Evolutionary conservation across 73 alveolate genomes (phyloP).

Genomic region (Halteria grandinella): DNA sequence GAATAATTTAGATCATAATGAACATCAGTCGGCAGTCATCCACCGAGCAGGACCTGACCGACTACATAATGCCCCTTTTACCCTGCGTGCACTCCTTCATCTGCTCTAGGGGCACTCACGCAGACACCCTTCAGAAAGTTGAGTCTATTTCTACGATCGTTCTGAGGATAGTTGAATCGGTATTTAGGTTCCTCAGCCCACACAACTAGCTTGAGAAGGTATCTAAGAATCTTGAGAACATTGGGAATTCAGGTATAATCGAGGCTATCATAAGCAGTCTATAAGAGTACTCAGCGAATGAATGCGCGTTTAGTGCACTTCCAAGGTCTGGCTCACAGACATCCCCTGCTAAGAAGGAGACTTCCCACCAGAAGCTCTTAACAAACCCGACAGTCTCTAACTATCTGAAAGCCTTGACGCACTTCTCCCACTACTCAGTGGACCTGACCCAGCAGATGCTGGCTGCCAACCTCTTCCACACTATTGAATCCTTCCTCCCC

Average conservation of each 20-base stretch:
- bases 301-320: too few relatives aligned
- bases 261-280: conserved; percentile 12
- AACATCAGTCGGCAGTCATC: conserved; percentile 57
- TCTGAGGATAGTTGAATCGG: conserved; percentile 33
- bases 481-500: conserved; percentile 17
- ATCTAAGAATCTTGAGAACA: background rate
- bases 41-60: conserved; percentile 52
- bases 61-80: conserved; percentile 54
- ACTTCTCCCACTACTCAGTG: conserved; percentile 18
- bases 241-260: conserved; percentile 33
- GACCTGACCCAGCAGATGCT: conserved; percentile 6
- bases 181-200: conserved; percentile 39
- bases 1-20: conserved; percentile 41
- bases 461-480: conserved; percentile 17
- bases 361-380: background rate
- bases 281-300: conserved; percentile 15
- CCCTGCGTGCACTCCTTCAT: conserved; percentile 47
- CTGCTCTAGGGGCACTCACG: conserved; percentile 40
- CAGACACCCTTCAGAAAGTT: conserved; percentile 4
- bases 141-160: conserved; percentile 29
- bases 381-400: conserved; percentile 11
- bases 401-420: conserved; percentile 1
- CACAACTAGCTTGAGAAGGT: conserved; percentile 14
- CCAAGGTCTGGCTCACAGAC: too few relatives aligned
- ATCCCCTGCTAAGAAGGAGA: too few relatives aligned